These are phyloP conservation scores for Paecilomyces sp. DNA, from an alignment of 2,329 filamentous ascomycete genomes.

Conservation along the genomic window DNA sequence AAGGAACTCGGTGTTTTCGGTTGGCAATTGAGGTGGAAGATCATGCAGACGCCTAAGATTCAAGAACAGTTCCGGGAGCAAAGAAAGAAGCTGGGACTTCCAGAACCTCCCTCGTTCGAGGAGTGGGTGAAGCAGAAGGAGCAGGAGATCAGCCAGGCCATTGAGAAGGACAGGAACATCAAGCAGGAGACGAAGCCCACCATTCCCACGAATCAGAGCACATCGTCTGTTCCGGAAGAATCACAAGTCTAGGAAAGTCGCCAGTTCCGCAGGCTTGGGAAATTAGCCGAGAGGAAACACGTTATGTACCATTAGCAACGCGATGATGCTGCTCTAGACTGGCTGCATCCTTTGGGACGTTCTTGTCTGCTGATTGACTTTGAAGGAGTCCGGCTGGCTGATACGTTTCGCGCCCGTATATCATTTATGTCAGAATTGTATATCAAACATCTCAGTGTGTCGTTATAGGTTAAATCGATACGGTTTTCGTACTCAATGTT, in stretches of 20 bases:
- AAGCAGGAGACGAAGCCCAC: conserved; percentile 23
- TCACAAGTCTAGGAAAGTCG: background rate
- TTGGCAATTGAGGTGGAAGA: conserved; percentile 81
- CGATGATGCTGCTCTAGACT: background rate
- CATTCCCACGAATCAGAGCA: background rate
- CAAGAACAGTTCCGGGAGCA: conserved; percentile 60
- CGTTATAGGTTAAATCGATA: background rate
- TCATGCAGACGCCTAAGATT: conserved; percentile 71
- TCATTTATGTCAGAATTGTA: background rate
- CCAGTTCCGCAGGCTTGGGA: background rate
- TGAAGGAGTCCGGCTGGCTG: background rate
- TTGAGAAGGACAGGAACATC: conserved; percentile 26
- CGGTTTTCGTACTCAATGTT: background rate
- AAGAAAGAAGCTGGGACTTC: conserved; percentile 59
- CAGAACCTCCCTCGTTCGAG: conserved; percentile 38
- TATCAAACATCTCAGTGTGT: background rate
- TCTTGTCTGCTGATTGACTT: background rate
- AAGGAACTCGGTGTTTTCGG: conserved; percentile 83
- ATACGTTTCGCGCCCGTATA: background rate
- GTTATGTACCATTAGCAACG: background rate
- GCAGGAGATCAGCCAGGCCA: conserved; percentile 30
- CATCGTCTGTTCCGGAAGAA: background rate
- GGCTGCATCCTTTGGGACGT: background rate
- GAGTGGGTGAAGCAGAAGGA: conserved; percentile 39
- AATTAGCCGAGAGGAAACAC: background rate